Conservation (phyloP, 2,329 filamentous ascomycete species). For the Microascus cirrosus region DNA sequence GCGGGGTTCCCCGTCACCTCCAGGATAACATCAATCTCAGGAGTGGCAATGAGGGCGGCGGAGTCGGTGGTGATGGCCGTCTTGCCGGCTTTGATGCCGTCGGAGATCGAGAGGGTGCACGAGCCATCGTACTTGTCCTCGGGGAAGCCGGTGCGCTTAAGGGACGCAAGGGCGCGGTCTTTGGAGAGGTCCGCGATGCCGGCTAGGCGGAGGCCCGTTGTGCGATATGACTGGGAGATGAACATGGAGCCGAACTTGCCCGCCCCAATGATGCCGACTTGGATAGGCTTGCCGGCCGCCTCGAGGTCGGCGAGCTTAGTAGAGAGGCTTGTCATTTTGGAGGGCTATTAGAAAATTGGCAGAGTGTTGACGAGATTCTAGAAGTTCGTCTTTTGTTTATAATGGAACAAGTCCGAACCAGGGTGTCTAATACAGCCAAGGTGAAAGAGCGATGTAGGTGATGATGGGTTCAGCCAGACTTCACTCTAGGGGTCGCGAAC, state of each 20-base stretch:
- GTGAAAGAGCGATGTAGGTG: not conserved
- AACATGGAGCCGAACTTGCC: constrained; percentile 36
- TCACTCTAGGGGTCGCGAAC: not conserved
- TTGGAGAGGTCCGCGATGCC: constrained; percentile 29
- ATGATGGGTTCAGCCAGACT: not conserved
- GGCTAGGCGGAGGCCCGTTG: constrained; percentile 27
- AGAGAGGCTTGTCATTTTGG: not conserved
- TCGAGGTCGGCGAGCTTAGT: constrained; percentile 17
- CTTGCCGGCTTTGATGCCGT: constrained; percentile 26
- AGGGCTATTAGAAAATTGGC: not conserved
- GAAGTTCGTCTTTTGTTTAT: not conserved
- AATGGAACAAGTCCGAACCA: not conserved
- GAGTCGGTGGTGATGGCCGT: constrained; percentile 30
- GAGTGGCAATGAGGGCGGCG: constrained; percentile 25
- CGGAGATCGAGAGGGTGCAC: constrained; percentile 19
- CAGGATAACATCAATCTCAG: constrained; percentile 30
- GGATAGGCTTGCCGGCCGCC: constrained; percentile 23
- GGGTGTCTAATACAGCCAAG: not conserved
- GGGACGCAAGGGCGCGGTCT: constrained; percentile 24
- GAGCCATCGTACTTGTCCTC: constrained; percentile 23
- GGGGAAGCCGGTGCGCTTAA: constrained; percentile 27
- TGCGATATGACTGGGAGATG: constrained; percentile 30
- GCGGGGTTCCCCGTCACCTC: constrained; percentile 30
- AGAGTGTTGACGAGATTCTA: not conserved
- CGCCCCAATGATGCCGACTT: constrained; percentile 31